Percentiles rank a stretch among this genome's conserved stretches.
These are phyloP conservation scores for Lactarius hengduanensis DNA, from an alignment of 768 basidiomycete species.

Conservation along the genomic window DNA sequence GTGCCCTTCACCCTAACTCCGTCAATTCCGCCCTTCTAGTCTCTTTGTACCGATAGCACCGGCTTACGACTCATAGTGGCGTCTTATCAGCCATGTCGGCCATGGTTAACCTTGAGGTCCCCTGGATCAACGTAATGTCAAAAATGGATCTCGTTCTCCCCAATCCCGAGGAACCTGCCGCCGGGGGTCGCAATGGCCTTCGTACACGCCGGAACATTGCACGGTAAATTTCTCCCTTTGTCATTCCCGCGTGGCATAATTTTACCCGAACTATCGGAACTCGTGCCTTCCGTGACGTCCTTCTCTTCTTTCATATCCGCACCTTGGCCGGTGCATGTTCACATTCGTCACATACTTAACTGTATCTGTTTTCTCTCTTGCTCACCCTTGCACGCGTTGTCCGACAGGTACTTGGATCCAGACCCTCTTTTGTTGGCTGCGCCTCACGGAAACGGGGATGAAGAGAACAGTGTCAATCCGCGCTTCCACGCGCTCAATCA, in stretches of 20 bases:
- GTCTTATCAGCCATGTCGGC: conserved; percentile 98
- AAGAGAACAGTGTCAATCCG: conserved; percentile 58
- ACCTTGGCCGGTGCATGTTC: conserved; percentile 16
- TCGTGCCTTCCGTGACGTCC: conserved; percentile 17
- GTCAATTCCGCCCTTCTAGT: conserved; percentile 16
- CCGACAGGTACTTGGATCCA: conserved; percentile 79
- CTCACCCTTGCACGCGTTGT: conserved; percentile 15
- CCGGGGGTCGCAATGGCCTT: conserved; percentile 64
- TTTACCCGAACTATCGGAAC: conserved; percentile 19
- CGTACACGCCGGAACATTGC: conserved; percentile 79
- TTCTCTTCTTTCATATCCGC: conserved; percentile 31
- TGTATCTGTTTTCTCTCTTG: conserved; percentile 23
- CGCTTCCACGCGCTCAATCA: conserved; percentile 92
- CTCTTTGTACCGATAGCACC: conserved; percentile 20
- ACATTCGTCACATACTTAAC: conserved; percentile 21
- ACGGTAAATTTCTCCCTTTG: conserved; percentile 46
- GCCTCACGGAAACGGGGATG: conserved; percentile 52
- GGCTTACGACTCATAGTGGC: conserved; percentile 51
- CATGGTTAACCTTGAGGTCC: conserved; percentile 96
- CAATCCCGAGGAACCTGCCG: conserved; percentile 56
- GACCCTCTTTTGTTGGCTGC: conserved; percentile 84
- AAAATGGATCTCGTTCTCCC: conserved; percentile 96
- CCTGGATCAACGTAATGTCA: conserved; percentile 97
- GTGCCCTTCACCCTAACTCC: conserved; percentile 24
- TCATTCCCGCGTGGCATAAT: conserved; percentile 25